Conservation (phyloP, 1,139 yeast genomes). For the Entelexis paramagnoliae region DNA sequence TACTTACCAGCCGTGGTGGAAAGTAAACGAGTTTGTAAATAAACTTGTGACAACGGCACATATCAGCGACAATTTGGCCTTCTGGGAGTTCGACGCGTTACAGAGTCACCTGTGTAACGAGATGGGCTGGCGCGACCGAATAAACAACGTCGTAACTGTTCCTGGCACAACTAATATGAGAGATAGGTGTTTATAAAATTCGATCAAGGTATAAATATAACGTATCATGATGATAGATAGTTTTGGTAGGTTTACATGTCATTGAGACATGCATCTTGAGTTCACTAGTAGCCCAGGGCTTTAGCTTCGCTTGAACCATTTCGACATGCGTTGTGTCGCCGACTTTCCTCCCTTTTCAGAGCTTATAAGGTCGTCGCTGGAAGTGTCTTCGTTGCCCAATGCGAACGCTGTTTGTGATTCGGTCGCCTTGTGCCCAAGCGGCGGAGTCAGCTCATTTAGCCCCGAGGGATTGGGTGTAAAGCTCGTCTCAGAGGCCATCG, state of each 20-base stretch:
- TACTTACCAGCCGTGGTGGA: constrained; percentile 17
- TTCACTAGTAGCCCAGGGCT: too few species aligned
- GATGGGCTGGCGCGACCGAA: constrained; percentile 13
- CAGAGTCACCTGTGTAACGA: constrained; percentile 6
- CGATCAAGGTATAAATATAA: background rate
- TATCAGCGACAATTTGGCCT: constrained; percentile 11
- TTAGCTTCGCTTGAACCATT: background rate
- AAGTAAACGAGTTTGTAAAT: constrained; percentile 17
- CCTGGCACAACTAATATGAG: background rate
- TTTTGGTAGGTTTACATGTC: background rate
- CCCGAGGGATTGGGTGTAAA: constrained; percentile 2
- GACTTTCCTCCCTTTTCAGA: background rate
- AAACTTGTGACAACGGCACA: background rate
- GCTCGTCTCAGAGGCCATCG: constrained; percentile 20
- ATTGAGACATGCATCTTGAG: background rate
- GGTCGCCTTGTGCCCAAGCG: background rate
- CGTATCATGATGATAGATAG: background rate
- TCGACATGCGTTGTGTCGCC: background rate
- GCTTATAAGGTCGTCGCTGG: background rate
- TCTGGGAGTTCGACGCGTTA: constrained; percentile 24
- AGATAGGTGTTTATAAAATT: background rate
- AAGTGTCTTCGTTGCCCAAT: background rate
- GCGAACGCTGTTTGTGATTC: constrained; percentile 12
- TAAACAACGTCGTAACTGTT: background rate
- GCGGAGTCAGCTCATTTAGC: background rate